phyloP scores from a whole-genome alignment of 2,329 filamentous ascomycete genomes.

The Colletotrichum sidae region DNA sequence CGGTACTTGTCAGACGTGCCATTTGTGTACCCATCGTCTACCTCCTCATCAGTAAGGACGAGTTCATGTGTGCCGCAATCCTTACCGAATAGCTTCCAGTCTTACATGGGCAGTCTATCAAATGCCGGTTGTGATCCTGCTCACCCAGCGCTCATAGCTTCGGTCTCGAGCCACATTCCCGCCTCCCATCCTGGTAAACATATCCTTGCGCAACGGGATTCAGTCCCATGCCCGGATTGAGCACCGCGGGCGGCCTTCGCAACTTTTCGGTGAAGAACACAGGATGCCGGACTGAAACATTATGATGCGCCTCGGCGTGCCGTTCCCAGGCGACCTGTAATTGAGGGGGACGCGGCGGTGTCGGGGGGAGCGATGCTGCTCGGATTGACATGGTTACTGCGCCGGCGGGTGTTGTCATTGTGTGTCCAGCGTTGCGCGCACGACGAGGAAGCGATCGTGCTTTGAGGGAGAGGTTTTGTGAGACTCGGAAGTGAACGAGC shows the following conservation, averaged over 20 bases:
- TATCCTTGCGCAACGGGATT: conserved; percentile 72
- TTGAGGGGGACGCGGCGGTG: neutral
- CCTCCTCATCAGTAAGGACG: too few species aligned
- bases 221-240: conserved; percentile 38
- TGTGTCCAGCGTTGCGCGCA: neutral
- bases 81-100: too few species aligned
- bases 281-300: conserved; percentile 74
- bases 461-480: neutral
- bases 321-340: conserved; percentile 44
- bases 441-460: neutral
- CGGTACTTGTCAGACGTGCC: too few species aligned
- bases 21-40: too few species aligned
- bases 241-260: conserved; percentile 62
- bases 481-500: neutral
- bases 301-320: conserved; percentile 49
- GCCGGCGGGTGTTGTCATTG: conserved; percentile 23
- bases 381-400: neutral
- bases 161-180: conserved; percentile 44
- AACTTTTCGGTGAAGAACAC: conserved; percentile 80
- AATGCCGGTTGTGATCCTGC: too few species aligned
- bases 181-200: conserved; percentile 62
- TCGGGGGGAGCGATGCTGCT: neutral
- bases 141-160: conserved; percentile 49
- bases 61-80: too few species aligned
- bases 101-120: too few species aligned